phyloP scores from a whole-genome alignment of 441 rosid genomes.

The Corymbia citriodora region DNA sequence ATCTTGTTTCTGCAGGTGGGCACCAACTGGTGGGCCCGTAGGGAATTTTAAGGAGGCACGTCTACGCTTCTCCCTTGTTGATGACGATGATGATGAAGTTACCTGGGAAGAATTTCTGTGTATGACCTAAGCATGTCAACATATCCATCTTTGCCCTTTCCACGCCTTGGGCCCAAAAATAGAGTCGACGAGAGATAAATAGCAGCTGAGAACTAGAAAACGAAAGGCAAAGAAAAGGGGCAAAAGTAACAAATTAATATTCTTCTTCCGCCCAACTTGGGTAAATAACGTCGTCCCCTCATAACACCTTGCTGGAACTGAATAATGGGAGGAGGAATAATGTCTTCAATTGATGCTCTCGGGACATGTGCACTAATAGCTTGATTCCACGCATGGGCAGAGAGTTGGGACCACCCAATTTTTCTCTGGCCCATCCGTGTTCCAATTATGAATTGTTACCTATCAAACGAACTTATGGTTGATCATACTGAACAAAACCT shows the following conservation, averaged over 20 bases:
- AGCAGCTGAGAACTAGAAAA: background rate
- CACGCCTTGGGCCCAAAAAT: background rate
- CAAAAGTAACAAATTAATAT: background rate
- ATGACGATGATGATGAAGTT: background rate
- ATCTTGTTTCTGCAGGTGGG: background rate
- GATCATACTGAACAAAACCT: background rate
- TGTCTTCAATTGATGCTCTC: background rate
- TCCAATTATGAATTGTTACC: background rate
- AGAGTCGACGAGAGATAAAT: background rate
- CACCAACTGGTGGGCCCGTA: background rate
- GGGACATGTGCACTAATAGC: background rate
- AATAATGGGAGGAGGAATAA: background rate
- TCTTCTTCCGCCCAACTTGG: background rate
- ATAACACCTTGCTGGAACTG: constrained; percentile 8
- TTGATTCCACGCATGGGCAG: background rate
- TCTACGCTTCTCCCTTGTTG: background rate
- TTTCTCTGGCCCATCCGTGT: background rate
- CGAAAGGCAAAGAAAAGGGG: background rate
- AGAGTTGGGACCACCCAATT: background rate
- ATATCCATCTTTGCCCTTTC: background rate
- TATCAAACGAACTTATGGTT: background rate
- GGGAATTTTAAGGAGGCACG: background rate
- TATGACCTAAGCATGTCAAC: background rate
- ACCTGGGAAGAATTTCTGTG: background rate
- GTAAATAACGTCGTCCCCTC: background rate